Percentiles rank a stretch among this genome's conserved stretches.
These are phyloP conservation scores for Ilyonectria sp. DNA, from an alignment of 2,329 filamentous ascomycete species.

Conservation along the genomic window DNA sequence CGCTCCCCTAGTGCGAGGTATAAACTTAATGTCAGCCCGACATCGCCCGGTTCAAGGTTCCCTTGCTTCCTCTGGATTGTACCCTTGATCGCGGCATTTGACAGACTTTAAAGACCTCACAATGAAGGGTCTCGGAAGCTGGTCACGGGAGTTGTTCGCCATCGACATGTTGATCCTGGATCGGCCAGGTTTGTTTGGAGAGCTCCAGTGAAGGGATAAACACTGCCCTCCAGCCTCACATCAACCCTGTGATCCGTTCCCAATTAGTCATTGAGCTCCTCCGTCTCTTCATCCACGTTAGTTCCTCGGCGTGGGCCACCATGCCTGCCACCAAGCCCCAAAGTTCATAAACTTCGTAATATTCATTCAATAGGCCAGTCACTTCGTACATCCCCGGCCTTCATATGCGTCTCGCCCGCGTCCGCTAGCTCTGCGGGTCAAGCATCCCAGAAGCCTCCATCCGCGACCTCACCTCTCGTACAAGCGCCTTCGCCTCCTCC, in stretches of 20 bases:
- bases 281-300: background rate
- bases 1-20: background rate
- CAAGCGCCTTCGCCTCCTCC: conserved; percentile 94
- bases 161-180: background rate
- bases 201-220: background rate
- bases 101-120: too few species aligned
- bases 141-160: background rate
- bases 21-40: background rate
- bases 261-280: background rate
- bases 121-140: background rate
- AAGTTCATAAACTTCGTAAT: conserved; percentile 25
- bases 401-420: conserved; percentile 27
- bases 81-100: background rate
- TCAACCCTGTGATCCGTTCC: background rate
- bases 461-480: conserved; percentile 86
- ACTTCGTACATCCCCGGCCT: background rate
- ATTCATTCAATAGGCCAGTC: conserved; percentile 13
- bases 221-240: too few species aligned
- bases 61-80: background rate
- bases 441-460: conserved; percentile 68
- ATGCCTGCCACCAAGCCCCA: background rate
- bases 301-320: background rate
- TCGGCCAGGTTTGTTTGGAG: background rate
- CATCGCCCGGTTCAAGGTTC: background rate
- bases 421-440: conserved; percentile 43